Base-by-base conservation (phyloP, 352 stramenopile species). In the Globisporangium iwayamae region DNA sequence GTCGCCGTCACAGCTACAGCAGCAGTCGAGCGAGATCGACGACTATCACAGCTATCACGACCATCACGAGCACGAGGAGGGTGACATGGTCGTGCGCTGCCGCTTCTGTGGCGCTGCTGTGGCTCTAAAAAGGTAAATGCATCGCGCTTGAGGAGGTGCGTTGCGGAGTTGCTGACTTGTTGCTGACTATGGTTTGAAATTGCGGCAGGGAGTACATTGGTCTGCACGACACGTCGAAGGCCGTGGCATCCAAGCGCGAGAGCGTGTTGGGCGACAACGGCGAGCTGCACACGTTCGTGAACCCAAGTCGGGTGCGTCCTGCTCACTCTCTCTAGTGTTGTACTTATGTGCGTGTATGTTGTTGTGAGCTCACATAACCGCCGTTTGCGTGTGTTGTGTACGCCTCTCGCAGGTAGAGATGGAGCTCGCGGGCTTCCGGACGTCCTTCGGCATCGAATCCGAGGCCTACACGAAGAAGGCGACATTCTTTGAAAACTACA, bases 401-500 rank as follows among this genome's bases (percentile, higher is more conserved):
- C 20, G 8, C 50, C 6, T 45, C 4, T 32, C 4, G 34, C 65
- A 93, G 83, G 70, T 85, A 4, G 84, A 95, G 61, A 91, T 92
- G 66, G 87, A 93, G 57, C 58, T 95, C 9, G 84, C 79, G 16
- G 80, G 79, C 14, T 95, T 95, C 69, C 79, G 81, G 51, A 67
- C 78, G 47, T 75, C 85, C 7, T 45, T 84, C 8, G 85, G 75
- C 20, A 25, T 91, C 47, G 78, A 89, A 43, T 67, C 75, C 16
- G 83, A 93, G 9, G 62, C 64, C 9, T 91, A 85, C 65, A 88
- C 85, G 28, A 90, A 81, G 61, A 84, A 84, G 32, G 77, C 85
- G 54, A 89, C 84, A 59, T 80, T 94, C 58, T 95, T 95, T 63
- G 79, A 91, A 22, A 70, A 81, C 55, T 95, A 93, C 77, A 93